Conservation (phyloP, 1,139 yeast genomes). For the Taiozyma sp. region DNA sequence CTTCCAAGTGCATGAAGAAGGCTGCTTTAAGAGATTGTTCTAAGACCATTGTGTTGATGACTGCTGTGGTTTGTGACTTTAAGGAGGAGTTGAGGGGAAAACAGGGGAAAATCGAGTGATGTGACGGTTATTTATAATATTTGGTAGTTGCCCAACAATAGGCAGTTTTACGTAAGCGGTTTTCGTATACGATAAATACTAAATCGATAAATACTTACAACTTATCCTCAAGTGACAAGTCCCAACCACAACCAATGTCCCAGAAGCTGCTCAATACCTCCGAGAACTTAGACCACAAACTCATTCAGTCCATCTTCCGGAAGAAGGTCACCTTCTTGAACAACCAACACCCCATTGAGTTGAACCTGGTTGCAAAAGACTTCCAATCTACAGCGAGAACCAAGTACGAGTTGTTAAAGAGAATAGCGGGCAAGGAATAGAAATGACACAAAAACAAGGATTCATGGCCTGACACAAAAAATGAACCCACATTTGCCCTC, state of each 20-base stretch:
- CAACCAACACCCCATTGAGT: not conserved
- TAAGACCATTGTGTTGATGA: not conserved
- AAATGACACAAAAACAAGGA: not conserved
- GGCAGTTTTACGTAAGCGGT: not conserved
- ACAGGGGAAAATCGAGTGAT: not conserved
- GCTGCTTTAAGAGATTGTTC: constrained; percentile 27
- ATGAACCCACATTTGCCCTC: not conserved
- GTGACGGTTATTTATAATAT: not conserved
- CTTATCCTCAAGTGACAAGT: not conserved
- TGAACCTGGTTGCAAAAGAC: not conserved
- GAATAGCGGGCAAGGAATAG: not conserved
- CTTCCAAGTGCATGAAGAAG: constrained; percentile 28
- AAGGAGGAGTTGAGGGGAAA: not conserved
- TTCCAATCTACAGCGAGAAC: not conserved
- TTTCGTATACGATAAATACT: not conserved
- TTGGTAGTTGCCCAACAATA: not conserved
- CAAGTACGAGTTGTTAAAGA: not conserved
- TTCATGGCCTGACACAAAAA: not conserved
- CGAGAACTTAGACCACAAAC: constrained; percentile 9
- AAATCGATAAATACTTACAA: not conserved
- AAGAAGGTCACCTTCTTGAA: not conserved
- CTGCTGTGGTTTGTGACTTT: not conserved
- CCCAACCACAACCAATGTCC: not conserved
- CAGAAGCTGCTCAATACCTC: constrained; percentile 4
- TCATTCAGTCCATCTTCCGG: constrained; percentile 4